Conservation (phyloP, 2,329 filamentous ascomycete species). For the Cryphonectria nitschkei region DNA sequence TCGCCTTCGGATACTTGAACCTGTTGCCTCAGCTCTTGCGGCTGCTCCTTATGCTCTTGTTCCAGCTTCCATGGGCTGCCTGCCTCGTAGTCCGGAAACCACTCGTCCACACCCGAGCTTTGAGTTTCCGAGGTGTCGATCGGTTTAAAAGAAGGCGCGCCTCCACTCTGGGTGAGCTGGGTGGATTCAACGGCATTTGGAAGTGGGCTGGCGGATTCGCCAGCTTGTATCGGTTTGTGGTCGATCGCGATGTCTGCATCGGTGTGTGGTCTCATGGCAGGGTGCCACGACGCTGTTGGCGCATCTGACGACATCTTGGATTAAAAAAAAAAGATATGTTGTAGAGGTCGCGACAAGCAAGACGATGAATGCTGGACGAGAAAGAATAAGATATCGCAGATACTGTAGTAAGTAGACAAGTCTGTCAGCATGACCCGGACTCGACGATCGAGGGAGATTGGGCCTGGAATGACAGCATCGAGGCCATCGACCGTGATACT, state of each 20-base stretch:
- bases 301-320: slow-evolving; percentile 48
- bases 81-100: slow-evolving; percentile 39
- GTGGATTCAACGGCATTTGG: slow-evolving; percentile 1
- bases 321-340: slow-evolving; percentile 23
- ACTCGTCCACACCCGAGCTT: slow-evolving; percentile 33
- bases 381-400: slow-evolving; percentile 22
- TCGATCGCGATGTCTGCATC: slow-evolving; percentile 29
- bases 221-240: slow-evolving; percentile 16
- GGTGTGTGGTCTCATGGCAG: slow-evolving; percentile 54
- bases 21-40: slow-evolving; percentile 5
- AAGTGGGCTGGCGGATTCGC: slow-evolving; percentile 13
- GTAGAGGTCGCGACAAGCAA: slow-evolving; percentile 26
- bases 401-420: slow-evolving; percentile 15
- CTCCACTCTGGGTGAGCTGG: neutral
- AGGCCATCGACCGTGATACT: slow-evolving; percentile 6
- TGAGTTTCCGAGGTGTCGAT: slow-evolving; percentile 25
- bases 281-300: slow-evolving; percentile 52
- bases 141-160: neutral
- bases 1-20: neutral
- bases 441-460: neutral
- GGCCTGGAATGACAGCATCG: slow-evolving; percentile 12
- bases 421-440: slow-evolving; percentile 10
- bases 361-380: slow-evolving; percentile 23
- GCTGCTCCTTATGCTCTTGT: slow-evolving; percentile 21
- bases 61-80: slow-evolving; percentile 33